Conservation (phyloP, 306 rosid species). For the Oxytropis ochrocephala region DNA sequence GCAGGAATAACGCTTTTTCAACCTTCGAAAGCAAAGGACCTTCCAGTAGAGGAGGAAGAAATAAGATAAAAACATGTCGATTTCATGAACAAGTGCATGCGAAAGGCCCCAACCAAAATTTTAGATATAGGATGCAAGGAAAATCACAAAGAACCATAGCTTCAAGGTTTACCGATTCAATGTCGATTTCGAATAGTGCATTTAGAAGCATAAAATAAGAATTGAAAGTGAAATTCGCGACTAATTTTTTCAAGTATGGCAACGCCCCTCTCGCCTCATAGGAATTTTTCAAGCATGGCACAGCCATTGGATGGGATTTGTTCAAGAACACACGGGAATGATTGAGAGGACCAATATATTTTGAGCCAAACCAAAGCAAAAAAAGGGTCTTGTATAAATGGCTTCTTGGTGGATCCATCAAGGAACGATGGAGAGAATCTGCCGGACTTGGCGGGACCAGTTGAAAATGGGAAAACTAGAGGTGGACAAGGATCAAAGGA, state of each 20-base stretch:
- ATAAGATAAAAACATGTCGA: too few species aligned
- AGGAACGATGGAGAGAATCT: neutral
- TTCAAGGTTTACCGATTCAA: slow-evolving; percentile 60
- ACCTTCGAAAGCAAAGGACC: too few species aligned
- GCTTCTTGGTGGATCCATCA: neutral
- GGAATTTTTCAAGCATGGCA: neutral
- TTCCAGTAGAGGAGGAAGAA: too few species aligned
- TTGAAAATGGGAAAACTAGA: neutral
- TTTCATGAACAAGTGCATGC: too few species aligned
- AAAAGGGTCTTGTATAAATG: neutral
- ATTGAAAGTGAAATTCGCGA: neutral
- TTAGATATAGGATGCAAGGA: neutral
- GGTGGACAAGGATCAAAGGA: neutral
- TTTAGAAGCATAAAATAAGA: neutral
- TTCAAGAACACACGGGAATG: neutral
- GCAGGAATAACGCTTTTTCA: too few species aligned
- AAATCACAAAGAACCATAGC: slow-evolving; percentile 18
- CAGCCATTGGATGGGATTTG: neutral
- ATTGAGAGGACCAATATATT: neutral
- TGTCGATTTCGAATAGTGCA: neutral
- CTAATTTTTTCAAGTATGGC: too few species aligned
- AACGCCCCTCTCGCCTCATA: too few species aligned
- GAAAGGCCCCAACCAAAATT: neutral
- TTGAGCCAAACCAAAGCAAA: neutral
- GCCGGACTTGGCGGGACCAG: neutral